These are phyloP conservation scores for Datisca glomerata DNA, from an alignment of 306 rosid genomes.

Conservation along the genomic window DNA sequence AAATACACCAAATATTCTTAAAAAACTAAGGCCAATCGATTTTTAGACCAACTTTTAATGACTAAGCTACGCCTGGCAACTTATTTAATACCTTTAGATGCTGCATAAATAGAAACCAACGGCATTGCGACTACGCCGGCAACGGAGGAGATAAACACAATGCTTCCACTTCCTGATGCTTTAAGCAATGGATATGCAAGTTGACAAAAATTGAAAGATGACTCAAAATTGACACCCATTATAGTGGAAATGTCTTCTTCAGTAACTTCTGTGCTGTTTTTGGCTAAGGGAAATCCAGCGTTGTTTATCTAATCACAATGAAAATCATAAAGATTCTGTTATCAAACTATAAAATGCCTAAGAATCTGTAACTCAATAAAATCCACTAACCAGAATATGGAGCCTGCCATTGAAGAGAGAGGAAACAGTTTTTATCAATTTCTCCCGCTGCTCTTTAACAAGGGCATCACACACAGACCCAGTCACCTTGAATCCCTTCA, in stretches of 20 bases:
- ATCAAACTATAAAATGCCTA: too few species aligned
- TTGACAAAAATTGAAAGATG: constrained; percentile 31
- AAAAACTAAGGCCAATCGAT: too few species aligned
- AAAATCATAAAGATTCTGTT: too few species aligned
- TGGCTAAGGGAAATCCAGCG: too few species aligned
- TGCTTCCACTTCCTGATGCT: constrained; percentile 29
- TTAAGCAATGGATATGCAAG: constrained; percentile 35
- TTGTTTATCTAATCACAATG: too few species aligned
- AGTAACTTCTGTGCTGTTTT: too few species aligned
- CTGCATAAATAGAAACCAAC: constrained; percentile 20
- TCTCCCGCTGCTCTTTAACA: constrained; percentile 17
- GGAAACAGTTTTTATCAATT: constrained; percentile 21
- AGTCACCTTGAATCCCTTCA: constrained; percentile 26
- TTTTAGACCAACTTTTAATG: too few species aligned
- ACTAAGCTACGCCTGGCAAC: too few species aligned
- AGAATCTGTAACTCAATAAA: too few species aligned
- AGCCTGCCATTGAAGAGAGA: constrained; percentile 31
- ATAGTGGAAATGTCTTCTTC: neutral
- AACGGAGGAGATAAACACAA: constrained; percentile 33
- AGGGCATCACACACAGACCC: constrained; percentile 32
- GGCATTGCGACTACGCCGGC: constrained; percentile 37
- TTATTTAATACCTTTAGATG: constrained; percentile 33
- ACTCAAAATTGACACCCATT: constrained; percentile 25
- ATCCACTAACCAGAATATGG: constrained; percentile 35
- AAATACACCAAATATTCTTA: too few species aligned